Base-by-base conservation (phyloP, 2,329 filamentous ascomycete genomes). In the Fusarium torreyae region DNA sequence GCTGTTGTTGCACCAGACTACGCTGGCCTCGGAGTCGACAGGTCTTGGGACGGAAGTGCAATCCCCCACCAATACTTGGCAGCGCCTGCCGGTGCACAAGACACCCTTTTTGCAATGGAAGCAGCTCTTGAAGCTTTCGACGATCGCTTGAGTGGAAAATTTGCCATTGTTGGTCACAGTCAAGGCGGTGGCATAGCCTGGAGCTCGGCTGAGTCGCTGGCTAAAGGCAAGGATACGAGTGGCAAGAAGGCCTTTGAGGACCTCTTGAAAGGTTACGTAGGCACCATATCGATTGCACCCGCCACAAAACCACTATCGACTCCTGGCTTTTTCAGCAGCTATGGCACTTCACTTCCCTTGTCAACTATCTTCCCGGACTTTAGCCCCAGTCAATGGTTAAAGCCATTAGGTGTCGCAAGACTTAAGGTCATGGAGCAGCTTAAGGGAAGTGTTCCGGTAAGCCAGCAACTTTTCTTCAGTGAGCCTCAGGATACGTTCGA, bases 161-260 rank as follows among this genome's bases (percentile, higher is more conserved):
- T 83, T 45, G 81, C 84, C 5, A 76, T 79, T n/a, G 77, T 82
- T 60, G 83, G 84, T 2, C 82, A 85, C 53, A 83, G 79, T 10
- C 82, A 86, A 68, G 84, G 84, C 9, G 84, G 82, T 9, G 78
- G 76, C 0, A 78, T 77, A 1, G 80, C 80, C 0, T 86, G 84
- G 84, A 59, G 39, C 14, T 54, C 53, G 1, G 64, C 66, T 0
- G 65, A 70, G n/a, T 52, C 71, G 7, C 75, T 80, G 28, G 77
- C 70, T 2, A 39, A 58, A 7, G 54, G 66, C 4, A 71, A 77
- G 0, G 38, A 46, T 8, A 18, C 44, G 7, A 33, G 33, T 22
- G 43, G 43, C 4, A 18, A 17, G 2, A 34, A 5, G 3, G 31
- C 58, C 4, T 71, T 66, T 14, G 20, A n/a, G 4, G 3, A 52